Conservation (phyloP, 169 alveolate species). For the Babesia divergens region DNA sequence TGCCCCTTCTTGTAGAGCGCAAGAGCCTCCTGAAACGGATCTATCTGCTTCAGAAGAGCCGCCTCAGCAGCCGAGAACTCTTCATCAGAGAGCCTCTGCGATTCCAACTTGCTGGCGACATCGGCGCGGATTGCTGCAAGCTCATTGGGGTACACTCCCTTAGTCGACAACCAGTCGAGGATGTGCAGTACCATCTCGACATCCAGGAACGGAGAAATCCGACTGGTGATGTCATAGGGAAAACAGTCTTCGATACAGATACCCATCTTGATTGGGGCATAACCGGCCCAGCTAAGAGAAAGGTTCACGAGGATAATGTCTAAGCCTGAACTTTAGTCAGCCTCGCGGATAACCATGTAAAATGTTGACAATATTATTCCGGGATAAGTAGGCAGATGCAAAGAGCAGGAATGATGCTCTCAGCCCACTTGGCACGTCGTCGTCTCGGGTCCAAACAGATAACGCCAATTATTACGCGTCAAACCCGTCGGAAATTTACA, state of each 20-base stretch:
- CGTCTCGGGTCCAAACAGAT: neutral
- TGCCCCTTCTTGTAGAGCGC: constrained; percentile 65
- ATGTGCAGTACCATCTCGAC: constrained; percentile 72
- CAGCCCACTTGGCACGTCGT: too few species aligned
- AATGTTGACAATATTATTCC: too few species aligned
- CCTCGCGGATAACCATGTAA: too few species aligned
- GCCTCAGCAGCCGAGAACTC: constrained; percentile 49
- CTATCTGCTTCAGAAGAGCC: constrained; percentile 40
- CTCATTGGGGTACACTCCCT: constrained; percentile 49
- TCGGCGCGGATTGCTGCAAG: constrained; percentile 28
- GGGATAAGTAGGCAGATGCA: too few species aligned
- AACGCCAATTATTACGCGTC: neutral
- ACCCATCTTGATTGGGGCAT: constrained; percentile 4
- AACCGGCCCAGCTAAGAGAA: too few species aligned
- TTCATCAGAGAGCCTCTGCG: constrained; percentile 54
- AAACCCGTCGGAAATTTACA: neutral
- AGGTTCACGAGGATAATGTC: too few species aligned
- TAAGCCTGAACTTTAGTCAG: too few species aligned
- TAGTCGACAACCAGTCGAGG: constrained; percentile 69
- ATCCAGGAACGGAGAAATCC: constrained; percentile 70
- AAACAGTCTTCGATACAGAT: constrained; percentile 7
- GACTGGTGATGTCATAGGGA: constrained; percentile 54
- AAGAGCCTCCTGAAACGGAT: constrained; percentile 68
- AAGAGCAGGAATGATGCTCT: too few species aligned
- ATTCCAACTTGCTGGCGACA: constrained; percentile 16